These are phyloP conservation scores for Lachnellula occidentalis DNA, from an alignment of 2,329 filamentous ascomycete genomes.

Conservation along the genomic window DNA sequence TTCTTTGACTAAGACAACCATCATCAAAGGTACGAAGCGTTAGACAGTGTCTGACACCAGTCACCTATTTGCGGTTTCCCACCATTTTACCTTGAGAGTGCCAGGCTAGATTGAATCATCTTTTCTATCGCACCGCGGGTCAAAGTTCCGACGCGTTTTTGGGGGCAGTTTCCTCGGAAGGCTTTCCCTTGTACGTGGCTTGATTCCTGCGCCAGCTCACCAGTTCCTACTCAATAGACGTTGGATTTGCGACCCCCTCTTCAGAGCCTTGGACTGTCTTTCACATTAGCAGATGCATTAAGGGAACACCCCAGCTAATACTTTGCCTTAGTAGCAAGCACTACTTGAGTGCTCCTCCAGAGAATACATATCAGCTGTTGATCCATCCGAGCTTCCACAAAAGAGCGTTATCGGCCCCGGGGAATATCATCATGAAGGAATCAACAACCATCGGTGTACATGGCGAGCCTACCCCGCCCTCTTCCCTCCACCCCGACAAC, in stretches of 20 bases:
- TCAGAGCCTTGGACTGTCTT: not conserved
- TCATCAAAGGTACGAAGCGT: not conserved
- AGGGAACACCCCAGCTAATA: not conserved
- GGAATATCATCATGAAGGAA: conserved; percentile 12
- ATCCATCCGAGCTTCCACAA: not conserved
- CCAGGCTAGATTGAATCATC: no score
- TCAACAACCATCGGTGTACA: conserved; percentile 9
- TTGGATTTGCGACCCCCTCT: no score
- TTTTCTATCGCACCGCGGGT: no score
- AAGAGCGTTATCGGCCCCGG: conserved; percentile 20
- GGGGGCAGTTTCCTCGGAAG: no score
- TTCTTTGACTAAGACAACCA: not conserved
- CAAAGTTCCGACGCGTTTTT: no score
- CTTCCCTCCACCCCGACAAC: conserved; percentile 24
- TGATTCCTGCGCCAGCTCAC: no score
- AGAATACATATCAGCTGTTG: not conserved
- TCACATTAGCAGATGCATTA: not conserved
- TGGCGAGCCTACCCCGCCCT: conserved; percentile 26
- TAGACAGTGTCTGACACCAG: not conserved
- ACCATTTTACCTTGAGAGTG: not conserved
- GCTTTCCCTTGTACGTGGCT: no score
- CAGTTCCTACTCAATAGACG: no score
- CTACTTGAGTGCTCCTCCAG: conserved; percentile 5
- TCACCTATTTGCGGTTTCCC: not conserved
- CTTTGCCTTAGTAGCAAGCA: not conserved